These are phyloP conservation scores for Withania somnifera DNA, from an alignment of 305 asterid genomes.

Conservation along the genomic window DNA sequence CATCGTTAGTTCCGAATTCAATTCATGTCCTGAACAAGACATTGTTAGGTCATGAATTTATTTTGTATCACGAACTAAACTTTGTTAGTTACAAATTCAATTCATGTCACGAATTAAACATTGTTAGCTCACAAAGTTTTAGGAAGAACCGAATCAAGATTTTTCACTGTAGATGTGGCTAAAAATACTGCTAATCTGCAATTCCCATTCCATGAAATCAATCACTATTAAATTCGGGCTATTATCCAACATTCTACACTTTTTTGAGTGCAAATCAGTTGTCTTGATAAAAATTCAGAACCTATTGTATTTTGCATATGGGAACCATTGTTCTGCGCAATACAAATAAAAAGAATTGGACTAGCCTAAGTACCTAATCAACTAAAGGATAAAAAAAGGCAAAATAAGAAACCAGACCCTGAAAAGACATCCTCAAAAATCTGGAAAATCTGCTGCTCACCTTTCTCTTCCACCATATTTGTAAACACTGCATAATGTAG, in stretches of 20 bases:
- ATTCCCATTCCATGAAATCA: not conserved
- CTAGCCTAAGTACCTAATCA: not conserved
- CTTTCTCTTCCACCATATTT: not conserved
- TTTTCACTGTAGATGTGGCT: too few species aligned
- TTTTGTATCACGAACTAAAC: too few species aligned
- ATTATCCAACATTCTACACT: not conserved
- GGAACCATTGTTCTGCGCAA: not conserved
- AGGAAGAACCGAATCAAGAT: not conserved
- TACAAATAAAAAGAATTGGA: not conserved
- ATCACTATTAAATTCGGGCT: not conserved
- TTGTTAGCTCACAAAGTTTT: not conserved
- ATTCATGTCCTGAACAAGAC: too few species aligned
- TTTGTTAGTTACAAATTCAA: too few species aligned
- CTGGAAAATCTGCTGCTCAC: not conserved
- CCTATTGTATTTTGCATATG: not conserved
- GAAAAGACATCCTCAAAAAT: not conserved
- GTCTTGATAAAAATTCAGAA: not conserved
- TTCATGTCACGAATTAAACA: not conserved
- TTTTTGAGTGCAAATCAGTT: not conserved
- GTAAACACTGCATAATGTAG: not conserved
- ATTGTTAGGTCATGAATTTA: too few species aligned
- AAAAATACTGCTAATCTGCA: not conserved
- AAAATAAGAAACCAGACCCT: not conserved
- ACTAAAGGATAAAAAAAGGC: not conserved
- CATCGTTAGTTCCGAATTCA: too few species aligned